Evolutionary conservation across 306 rosid genomes (phyloP).

Genomic region (Cicer chorassanicum): DNA sequence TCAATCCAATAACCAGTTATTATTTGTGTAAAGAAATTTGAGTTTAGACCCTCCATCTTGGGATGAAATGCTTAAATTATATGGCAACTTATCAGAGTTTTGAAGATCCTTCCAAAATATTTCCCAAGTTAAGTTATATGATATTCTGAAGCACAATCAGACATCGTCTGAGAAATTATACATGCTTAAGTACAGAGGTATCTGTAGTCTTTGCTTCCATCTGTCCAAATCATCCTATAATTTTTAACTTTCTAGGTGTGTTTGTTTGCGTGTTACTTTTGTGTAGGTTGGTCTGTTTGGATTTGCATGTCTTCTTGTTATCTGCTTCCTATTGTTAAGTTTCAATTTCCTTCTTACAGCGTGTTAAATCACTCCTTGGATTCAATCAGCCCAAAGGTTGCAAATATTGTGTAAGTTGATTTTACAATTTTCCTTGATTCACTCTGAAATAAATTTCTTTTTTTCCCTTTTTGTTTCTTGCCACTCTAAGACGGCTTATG

Average conservation of each 20-base stretch:
- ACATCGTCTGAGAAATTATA: not conserved
- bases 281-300: constrained; percentile 25
- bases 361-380: constrained; percentile 46
- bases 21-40: not conserved
- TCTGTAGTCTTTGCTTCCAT: constrained; percentile 22
- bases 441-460: not conserved
- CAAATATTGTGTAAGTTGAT: constrained; percentile 81
- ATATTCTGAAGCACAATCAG: constrained; percentile 20
- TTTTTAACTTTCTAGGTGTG: not conserved
- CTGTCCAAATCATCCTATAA: constrained; percentile 4
- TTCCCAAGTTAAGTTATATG: not conserved
- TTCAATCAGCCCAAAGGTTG: constrained; percentile 56
- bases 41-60: constrained; percentile 10
- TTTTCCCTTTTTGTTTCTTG: constrained; percentile 26
- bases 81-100: constrained; percentile 2
- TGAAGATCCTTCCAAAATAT: constrained; percentile 14
- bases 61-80: constrained; percentile 19
- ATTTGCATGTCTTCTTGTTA: constrained; percentile 17
- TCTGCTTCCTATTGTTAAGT: constrained; percentile 41
- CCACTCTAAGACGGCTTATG: constrained; percentile 38
- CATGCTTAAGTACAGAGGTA: constrained; percentile 9
- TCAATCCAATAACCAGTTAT: not conserved
- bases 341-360: constrained; percentile 58
- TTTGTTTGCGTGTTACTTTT: constrained; percentile 23
- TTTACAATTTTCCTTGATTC: constrained; percentile 3